A percentile compares a stretch with the other conserved stretches of the same genome.
Evolutionary conservation across 768 basidiomycete species (phyloP).

Genomic region (Macrolepiota fuliginosa): DNA sequence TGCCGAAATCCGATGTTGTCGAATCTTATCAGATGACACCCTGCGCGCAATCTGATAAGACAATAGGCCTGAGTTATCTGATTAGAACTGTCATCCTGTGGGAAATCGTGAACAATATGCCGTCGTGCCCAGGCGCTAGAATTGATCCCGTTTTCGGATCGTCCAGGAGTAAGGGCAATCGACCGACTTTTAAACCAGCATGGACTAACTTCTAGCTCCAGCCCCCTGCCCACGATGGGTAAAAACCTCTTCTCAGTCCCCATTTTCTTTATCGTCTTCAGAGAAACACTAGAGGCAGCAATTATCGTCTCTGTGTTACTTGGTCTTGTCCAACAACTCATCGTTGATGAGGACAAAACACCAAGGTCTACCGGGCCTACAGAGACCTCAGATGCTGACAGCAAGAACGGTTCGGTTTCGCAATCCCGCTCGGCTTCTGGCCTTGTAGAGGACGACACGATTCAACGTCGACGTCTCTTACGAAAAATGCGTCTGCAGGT

Average conservation of each 20-base stretch:
- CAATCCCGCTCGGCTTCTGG: slow-evolving; percentile 19
- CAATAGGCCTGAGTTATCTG: background rate
- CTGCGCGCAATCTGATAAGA: slow-evolving; percentile 22
- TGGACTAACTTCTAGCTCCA: background rate
- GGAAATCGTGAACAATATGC: background rate
- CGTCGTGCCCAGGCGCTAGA: background rate
- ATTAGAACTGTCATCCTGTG: slow-evolving; percentile 4
- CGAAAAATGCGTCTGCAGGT: slow-evolving; percentile 73
- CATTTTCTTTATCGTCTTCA: slow-evolving; percentile 96
- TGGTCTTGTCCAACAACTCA: slow-evolving; percentile 86
- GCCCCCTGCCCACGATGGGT: slow-evolving; percentile 43
- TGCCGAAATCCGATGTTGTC: background rate
- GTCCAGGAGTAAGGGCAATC: slow-evolving; percentile 3
- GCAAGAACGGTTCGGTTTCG: slow-evolving; percentile 24
- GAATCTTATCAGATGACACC: slow-evolving; percentile 8
- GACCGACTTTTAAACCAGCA: slow-evolving; percentile 2
- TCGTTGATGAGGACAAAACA: slow-evolving; percentile 35
- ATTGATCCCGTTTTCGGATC: background rate
- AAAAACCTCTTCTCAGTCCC: slow-evolving; percentile 82
- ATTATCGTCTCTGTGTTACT: slow-evolving; percentile 93
- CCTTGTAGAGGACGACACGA: slow-evolving; percentile 25
- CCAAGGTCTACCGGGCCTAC: slow-evolving; percentile 9
- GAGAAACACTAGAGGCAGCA: slow-evolving; percentile 90
- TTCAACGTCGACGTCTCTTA: slow-evolving; percentile 44
- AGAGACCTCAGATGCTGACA: slow-evolving; percentile 21